Percentiles rank a stretch among this genome's conserved stretches.
Conservation (phyloP, 2,329 filamentous ascomycete species). For the Paecilomyces variotii region DNA sequence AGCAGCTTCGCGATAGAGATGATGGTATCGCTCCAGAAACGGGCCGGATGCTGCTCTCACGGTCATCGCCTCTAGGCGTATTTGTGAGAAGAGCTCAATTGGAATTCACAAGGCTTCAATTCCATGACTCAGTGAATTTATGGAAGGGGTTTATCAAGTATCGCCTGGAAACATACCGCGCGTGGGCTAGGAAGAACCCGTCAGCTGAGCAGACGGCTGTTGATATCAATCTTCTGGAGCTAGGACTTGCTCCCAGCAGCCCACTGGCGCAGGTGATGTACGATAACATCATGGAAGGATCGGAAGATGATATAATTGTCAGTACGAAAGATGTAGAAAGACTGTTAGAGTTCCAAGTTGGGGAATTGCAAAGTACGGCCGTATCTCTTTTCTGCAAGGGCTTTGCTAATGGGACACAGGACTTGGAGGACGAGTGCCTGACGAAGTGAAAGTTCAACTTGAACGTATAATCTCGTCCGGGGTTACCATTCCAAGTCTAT, state of each 20-base stretch:
- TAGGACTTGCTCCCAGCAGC: conserved; percentile 47
- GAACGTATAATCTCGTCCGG: conserved; percentile 60
- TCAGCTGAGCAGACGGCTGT: conserved; percentile 43
- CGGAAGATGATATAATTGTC: conserved; percentile 39
- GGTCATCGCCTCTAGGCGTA: conserved; percentile 69
- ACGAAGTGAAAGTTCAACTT: conserved; percentile 64
- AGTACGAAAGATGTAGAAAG: conserved; percentile 75
- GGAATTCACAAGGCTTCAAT: conserved; percentile 73
- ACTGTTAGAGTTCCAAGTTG: conserved; percentile 79
- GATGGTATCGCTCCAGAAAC: conserved; percentile 42
- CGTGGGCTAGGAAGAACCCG: conserved; percentile 50
- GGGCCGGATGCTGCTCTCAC: conserved; percentile 55
- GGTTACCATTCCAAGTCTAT: conserved; percentile 61
- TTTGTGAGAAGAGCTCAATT: conserved; percentile 70
- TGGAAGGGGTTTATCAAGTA: conserved; percentile 81
- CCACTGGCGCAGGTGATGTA: conserved; percentile 45
- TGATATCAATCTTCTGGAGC: conserved; percentile 53
- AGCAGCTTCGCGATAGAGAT: conserved; percentile 50
- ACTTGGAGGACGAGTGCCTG: conserved; percentile 68
- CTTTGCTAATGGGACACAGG: conserved; percentile 40
- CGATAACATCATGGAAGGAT: conserved; percentile 36
- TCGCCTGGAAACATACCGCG: conserved; percentile 61
- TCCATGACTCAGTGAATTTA: conserved; percentile 67
- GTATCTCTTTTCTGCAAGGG: conserved; percentile 13
- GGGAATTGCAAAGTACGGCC: conserved; percentile 66